Percentiles rank a stretch among this genome's conserved stretches.
phyloP scores from a whole-genome alignment of 2,329 filamentous ascomycete genomes.

The Colletotrichum zoysiae region DNA sequence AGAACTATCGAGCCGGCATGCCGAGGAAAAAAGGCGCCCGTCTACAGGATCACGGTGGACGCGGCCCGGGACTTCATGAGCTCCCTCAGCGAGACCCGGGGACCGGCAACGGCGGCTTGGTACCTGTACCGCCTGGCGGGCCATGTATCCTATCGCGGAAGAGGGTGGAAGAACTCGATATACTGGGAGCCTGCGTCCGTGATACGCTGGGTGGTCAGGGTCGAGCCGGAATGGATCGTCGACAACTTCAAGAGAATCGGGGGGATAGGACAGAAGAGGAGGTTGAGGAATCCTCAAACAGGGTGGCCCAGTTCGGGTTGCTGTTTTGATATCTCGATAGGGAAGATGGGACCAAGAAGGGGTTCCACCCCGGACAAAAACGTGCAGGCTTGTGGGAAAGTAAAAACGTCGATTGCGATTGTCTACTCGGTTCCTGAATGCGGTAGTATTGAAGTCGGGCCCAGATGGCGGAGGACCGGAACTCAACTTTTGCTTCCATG shows the following conservation, averaged over 20 bases:
- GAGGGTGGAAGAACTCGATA: neutral
- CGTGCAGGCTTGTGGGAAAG: too few relatives aligned
- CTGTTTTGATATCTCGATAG: neutral
- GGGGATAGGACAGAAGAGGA: neutral
- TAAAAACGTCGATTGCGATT: neutral
- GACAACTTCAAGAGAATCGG: neutral
- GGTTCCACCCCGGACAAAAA: too few relatives aligned
- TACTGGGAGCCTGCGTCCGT: neutral
- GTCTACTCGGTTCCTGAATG: neutral
- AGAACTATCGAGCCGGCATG: neutral
- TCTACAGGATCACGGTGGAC: neutral
- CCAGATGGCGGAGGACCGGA: neutral
- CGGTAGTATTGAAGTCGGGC: neutral
- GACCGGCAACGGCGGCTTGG: neutral
- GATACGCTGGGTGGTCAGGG: neutral
- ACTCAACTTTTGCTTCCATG: neutral
- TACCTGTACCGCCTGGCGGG: neutral
- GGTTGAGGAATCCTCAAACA: neutral
- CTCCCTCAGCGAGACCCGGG: neutral
- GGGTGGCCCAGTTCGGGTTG: neutral
- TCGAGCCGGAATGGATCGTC: neutral
- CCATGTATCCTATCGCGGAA: neutral
- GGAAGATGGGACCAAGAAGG: too few relatives aligned
- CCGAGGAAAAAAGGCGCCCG: neutral
- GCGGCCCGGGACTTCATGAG: neutral